Percentiles rank a stretch among this genome's conserved stretches.
Conservation (phyloP, 352 stramenopile species). For the Globisporangium splendens region DNA sequence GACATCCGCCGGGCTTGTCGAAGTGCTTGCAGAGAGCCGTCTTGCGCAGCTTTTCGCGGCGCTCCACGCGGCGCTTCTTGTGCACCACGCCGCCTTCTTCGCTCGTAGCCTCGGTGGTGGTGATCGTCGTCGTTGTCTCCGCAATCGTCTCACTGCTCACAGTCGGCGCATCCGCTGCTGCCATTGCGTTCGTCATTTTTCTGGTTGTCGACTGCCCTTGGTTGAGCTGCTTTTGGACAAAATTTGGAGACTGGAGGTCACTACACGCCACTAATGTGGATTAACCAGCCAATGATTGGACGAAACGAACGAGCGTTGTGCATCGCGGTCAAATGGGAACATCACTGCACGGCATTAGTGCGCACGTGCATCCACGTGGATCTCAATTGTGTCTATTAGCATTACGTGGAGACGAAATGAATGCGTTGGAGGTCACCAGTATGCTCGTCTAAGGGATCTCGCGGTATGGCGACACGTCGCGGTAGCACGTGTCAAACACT, state of each 20-base stretch:
- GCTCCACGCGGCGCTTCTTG: constrained; percentile 69
- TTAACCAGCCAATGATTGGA: constrained; percentile 4
- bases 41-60: constrained; percentile 67
- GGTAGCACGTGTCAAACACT: constrained; percentile 83
- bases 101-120: background rate
- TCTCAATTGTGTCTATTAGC: constrained; percentile 4
- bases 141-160: background rate
- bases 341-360: background rate
- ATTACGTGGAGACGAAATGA: too few species aligned
- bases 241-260: constrained; percentile 1
- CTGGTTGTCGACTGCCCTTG: background rate
- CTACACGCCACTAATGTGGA: constrained; percentile 3
- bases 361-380: background rate
- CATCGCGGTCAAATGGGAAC: too few species aligned
- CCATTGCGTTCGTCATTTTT: constrained; percentile 4
- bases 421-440: background rate
- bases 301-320: background rate
- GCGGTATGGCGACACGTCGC: constrained; percentile 75
- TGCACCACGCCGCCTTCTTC: constrained; percentile 11
- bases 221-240: background rate
- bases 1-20: constrained; percentile 77
- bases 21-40: constrained; percentile 84
- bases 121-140: background rate
- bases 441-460: constrained; percentile 61
- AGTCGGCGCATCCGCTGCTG: background rate